phyloP scores from a whole-genome alignment of 2,329 filamentous ascomycete genomes.

The Fusarium neocosmosporiellum region DNA sequence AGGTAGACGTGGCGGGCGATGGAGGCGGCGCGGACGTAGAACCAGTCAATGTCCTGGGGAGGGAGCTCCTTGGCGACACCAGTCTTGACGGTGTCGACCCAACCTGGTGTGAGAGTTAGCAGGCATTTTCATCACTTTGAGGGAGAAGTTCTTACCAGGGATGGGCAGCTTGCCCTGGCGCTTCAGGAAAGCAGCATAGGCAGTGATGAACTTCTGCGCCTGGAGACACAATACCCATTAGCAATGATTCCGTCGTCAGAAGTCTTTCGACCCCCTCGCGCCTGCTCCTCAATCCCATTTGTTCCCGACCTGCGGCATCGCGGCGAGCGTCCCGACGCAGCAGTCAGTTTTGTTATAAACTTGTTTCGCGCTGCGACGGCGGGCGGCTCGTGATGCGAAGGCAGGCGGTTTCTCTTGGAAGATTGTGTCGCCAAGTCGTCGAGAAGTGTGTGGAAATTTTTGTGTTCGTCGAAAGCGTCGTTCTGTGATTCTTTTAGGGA shows the following conservation, averaged over 20 bases:
- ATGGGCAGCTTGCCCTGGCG: slow-evolving; percentile 93
- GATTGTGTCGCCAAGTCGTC: slow-evolving; percentile 46
- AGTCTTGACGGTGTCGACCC: slow-evolving; percentile 99
- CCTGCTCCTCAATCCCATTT: slow-evolving; percentile 67
- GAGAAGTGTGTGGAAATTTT: slow-evolving; percentile 26
- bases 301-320: slow-evolving; percentile 34
- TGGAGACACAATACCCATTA: slow-evolving; percentile 68
- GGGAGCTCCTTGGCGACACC: slow-evolving; percentile 96
- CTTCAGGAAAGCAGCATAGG: slow-evolving; percentile 92
- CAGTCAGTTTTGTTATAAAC: slow-evolving; percentile 4
- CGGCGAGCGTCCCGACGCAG: slow-evolving; percentile 13
- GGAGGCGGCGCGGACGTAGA: slow-evolving; percentile 88
- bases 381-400: slow-evolving; percentile 28
- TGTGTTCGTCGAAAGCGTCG: not conserved
- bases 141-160: slow-evolving; percentile 72
- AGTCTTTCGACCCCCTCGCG: slow-evolving; percentile 78
- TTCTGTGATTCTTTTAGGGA: slow-evolving; percentile 41
- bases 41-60: slow-evolving; percentile 99
- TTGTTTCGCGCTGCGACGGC: slow-evolving; percentile 32
- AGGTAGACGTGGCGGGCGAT: slow-evolving; percentile 99
- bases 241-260: slow-evolving; percentile 79
- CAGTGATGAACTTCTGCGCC: slow-evolving; percentile 90
- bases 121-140: not conserved
- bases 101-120: slow-evolving; percentile 70
- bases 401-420: slow-evolving; percentile 39